These are phyloP conservation scores for Piromyces finnis DNA, from an alignment of 192 early-diverging fungal species.

Conservation along the genomic window DNA sequence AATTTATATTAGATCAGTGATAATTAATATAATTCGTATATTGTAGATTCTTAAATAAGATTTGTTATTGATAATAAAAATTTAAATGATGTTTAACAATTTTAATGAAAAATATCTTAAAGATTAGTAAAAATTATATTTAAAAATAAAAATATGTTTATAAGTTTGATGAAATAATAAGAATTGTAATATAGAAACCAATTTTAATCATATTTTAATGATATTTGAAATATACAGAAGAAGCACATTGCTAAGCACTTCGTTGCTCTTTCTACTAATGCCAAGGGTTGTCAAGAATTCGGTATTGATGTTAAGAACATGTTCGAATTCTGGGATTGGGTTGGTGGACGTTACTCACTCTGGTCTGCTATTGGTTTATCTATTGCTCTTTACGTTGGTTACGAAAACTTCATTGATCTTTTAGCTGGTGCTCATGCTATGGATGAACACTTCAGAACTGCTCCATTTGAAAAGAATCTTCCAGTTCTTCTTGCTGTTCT, in stretches of 20 bases:
- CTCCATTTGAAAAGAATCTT: conserved; percentile 84
- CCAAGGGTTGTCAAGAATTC: conserved; percentile 67
- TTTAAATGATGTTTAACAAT: too few relatives aligned
- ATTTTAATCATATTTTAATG: too few relatives aligned
- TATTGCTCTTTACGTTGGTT: conserved; percentile 87
- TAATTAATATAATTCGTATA: too few relatives aligned
- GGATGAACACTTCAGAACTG: conserved; percentile 85
- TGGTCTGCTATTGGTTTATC: conserved; percentile 99
- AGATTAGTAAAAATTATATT: too few relatives aligned
- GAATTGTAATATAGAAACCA: too few relatives aligned
- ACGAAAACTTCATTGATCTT: conserved; percentile 82
- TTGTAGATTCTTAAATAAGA: too few relatives aligned
- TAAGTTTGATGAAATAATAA: too few relatives aligned
- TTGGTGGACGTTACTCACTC: conserved; percentile 94
- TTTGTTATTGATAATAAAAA: too few relatives aligned
- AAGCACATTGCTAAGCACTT: conserved; percentile 95
- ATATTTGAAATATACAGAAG: conserved; percentile 14
- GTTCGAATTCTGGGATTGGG: conserved; percentile 69
- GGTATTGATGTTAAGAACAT: conserved; percentile 93
- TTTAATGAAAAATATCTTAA: too few relatives aligned
- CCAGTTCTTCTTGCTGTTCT: conserved; percentile 75
- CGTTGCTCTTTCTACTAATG: conserved; percentile 93
- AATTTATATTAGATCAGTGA: too few relatives aligned
- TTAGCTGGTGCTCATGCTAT: conserved; percentile 85
- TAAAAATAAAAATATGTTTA: too few relatives aligned